These are phyloP conservation scores for Microcos paniculata DNA, from an alignment of 345 rosid genomes.

Conservation along the genomic window DNA sequence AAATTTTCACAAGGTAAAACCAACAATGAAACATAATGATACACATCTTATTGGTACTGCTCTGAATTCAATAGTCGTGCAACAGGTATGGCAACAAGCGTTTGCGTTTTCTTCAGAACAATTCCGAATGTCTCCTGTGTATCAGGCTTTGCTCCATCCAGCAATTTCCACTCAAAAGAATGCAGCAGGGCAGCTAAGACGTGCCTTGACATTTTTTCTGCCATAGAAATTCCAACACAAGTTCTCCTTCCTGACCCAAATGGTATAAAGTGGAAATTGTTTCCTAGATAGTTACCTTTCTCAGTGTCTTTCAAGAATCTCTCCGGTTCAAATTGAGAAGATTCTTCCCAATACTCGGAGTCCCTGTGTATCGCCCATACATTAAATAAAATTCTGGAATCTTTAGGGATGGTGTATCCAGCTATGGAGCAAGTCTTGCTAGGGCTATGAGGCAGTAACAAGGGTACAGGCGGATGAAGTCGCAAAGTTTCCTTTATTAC, in stretches of 20 bases:
- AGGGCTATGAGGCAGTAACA: slow-evolving; percentile 1
- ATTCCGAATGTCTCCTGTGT: slow-evolving; percentile 7
- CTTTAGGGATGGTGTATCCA: slow-evolving; percentile 14
- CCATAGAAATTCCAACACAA: slow-evolving; percentile 18
- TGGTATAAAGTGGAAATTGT: slow-evolving; percentile 20
- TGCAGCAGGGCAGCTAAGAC: slow-evolving; percentile 7
- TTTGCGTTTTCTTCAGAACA: background rate
- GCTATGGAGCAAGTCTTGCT: background rate
- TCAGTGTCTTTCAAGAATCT: slow-evolving; percentile 4
- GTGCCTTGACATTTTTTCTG: slow-evolving; percentile 9
- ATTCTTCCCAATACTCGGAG: slow-evolving; percentile 4
- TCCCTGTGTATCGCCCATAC: slow-evolving; percentile 19
- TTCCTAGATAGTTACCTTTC: background rate
- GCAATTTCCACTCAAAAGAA: slow-evolving; percentile 12
- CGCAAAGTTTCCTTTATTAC: slow-evolving; percentile 10
- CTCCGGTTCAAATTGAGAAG: slow-evolving; percentile 12
- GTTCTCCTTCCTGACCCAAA: slow-evolving; percentile 29
- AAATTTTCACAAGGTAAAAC: too few relatives aligned
- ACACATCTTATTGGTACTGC: background rate
- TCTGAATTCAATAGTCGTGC: background rate
- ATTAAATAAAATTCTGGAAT: slow-evolving; percentile 7
- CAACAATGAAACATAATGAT: too few relatives aligned
- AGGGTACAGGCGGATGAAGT: slow-evolving; percentile 12
- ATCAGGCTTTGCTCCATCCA: background rate
- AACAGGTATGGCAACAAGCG: slow-evolving; percentile 16